Conservation (phyloP, 179 eudicot genomes). For the Dionaea muscipula region DNA sequence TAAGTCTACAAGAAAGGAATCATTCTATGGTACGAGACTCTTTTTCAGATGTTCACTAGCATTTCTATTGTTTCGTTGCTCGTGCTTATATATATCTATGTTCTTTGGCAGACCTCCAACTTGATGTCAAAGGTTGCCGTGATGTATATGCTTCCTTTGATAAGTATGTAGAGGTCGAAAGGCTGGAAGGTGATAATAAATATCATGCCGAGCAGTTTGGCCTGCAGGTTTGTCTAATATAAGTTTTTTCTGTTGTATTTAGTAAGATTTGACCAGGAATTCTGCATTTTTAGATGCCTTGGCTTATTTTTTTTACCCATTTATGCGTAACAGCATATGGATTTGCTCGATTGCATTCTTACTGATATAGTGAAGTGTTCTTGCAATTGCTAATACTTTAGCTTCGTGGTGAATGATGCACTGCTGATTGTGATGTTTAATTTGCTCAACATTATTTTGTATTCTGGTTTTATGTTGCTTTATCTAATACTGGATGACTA, state of each 20-base stretch:
- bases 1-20: slow-evolving; percentile 83
- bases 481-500: not conserved
- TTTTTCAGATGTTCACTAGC: not conserved
- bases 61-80: not conserved
- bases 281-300: not conserved
- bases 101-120: slow-evolving; percentile 62
- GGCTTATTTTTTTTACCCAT: not conserved
- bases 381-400: too few relatives aligned
- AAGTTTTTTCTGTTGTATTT: not conserved
- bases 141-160: slow-evolving; percentile 91
- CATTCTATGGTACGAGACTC: slow-evolving; percentile 52
- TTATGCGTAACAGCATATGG: not conserved
- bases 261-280: too few relatives aligned
- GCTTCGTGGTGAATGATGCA: too few relatives aligned
- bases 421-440: too few relatives aligned
- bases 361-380: too few relatives aligned
- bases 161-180: slow-evolving; percentile 85
- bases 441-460: too few relatives aligned
- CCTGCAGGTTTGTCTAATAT: slow-evolving; percentile 43
- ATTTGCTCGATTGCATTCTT: too few relatives aligned
- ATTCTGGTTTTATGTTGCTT: too few relatives aligned
- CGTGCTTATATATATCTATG: slow-evolving; percentile 6
- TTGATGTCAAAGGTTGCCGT: slow-evolving; percentile 86
- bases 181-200: slow-evolving; percentile 74
- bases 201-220: slow-evolving; percentile 82